These are phyloP conservation scores for Dactylorhiza incarnata DNA, from an alignment of 106 monocot genomes.

Conservation along the genomic window DNA sequence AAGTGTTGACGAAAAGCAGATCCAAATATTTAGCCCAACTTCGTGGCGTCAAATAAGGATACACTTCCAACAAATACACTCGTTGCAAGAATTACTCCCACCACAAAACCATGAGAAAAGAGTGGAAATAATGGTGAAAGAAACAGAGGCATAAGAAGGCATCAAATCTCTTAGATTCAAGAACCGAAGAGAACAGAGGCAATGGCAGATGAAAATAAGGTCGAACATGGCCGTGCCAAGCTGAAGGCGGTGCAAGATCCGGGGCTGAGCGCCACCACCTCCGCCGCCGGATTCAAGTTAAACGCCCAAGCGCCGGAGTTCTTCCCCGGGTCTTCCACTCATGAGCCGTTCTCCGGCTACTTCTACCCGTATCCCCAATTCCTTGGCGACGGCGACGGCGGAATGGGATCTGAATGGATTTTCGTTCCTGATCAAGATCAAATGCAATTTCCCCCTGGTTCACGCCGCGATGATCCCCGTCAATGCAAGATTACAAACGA, in stretches of 20 bases:
- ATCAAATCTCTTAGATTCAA: not conserved
- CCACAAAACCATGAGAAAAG: conserved; percentile 7
- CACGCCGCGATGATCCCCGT: conserved; percentile 1
- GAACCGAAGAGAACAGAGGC: not conserved
- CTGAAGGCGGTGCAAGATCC: not conserved
- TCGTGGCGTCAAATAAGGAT: conserved; percentile 15
- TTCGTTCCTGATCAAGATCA: conserved; percentile 40
- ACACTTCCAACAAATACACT: not conserved
- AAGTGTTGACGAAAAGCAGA: no score
- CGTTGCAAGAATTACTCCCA: conserved; percentile 1
- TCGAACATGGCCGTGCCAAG: not conserved
- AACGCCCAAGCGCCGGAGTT: conserved; percentile 15
- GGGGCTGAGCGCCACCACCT: not conserved
- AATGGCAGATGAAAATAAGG: not conserved
- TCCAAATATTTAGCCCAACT: not conserved
- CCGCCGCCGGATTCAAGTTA: conserved; percentile 16
- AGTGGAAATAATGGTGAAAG: not conserved
- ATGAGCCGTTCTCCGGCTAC: conserved; percentile 21
- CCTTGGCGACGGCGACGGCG: conserved; percentile 11
- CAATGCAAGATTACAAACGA: conserved; percentile 18
- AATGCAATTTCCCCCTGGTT: conserved; percentile 21
- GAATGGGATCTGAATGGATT: conserved; percentile 27
- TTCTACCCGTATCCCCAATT: conserved; percentile 42
- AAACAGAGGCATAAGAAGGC: not conserved
- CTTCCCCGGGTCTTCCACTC: conserved; percentile 2